Base-by-base conservation (phyloP, 345 rosid genomes). In the Odontarrhena argentea region DNA sequence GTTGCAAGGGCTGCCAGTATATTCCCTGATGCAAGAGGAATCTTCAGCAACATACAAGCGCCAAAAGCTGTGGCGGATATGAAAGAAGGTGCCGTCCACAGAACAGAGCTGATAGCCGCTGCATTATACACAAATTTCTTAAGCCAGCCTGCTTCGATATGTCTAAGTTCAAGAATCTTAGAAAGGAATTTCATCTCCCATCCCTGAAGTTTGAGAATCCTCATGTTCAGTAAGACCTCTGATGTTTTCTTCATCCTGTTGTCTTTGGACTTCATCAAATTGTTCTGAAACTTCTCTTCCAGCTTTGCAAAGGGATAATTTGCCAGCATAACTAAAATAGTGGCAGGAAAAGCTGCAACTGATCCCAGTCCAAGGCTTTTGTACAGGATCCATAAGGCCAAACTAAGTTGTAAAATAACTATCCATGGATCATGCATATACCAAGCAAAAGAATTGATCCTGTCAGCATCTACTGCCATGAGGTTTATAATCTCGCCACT, bases 191-290 rank as follows among this genome's bases (percentile, higher is more conserved):
- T 84, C 76, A 72, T 76, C 67, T 90, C 97, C 97, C 97, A 90
- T 8, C 86, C 84, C 7, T 90, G 91, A 51, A 90, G 82, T 75
- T 90, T 90, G 60, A 90, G 81, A 64, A 87, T 83, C 80, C 77
- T 90, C 88, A 90, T 90, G 73, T 75, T 87, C 73, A 74, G 67
- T 37, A 87, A 63, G 47, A 86, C 74, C 76, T 90, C 97, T 8
- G 94, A 77, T 50, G 89, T 85, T 34, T 81, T 78, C 65, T 79
- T 81, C 77, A 85, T 80, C 65, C 88, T 68, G 43, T 68, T 68
- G 55, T 90, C 97, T 65, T 85, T 83, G 9, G 86, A 73, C 50
- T 74, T 26, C 92, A 87, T 87, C 55, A 87, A 60, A 57, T 74
- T 72, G 9, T 63, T 41, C 55, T 84, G 97, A 46, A 67, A 86